Evolutionary conservation across 2,329 filamentous ascomycete species (phyloP), one percentile per base, ranked within the genome.

Genomic region (Ceratocystis cubensis): DNA sequence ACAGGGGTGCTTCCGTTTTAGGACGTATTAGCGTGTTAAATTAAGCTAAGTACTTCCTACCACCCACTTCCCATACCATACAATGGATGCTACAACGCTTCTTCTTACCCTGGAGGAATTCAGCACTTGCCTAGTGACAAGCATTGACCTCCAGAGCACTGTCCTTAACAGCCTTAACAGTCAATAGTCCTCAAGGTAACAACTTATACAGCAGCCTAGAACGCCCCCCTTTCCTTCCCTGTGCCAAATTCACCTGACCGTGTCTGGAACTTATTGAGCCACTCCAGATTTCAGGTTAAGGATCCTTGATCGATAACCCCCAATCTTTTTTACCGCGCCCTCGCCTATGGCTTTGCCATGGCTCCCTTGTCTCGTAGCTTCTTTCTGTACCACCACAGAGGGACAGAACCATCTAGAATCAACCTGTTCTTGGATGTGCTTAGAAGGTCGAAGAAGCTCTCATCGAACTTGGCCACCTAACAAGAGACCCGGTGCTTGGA

Each of bases 361-460:
- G 20, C 15, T 57, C 4, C 10, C 22, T 28, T 17, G 53, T 30
- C 13, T 37, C 61, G 15, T n/a, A 10, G 33, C 13, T 41, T 15
- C 22, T 20, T 63, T 63, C 8, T 63, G 33, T 46, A 44, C 44
- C 33, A 62, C 59, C 5, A 63, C 28, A 6, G 37, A 44, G 61
- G 30, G 61, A n/a, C 33, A 45, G 44, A 44, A 63, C 28, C 44
- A 63, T 63, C 61, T 63, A 63, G 37, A 44, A 63, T 44, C 61
- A 63, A 25, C 10, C 37, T 30, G 61, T 44, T 63, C 37, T 44
- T 22, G 2, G 37, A 63, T 8, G 20, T 6, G 6, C 13, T 7
- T 22, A 44, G 22, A 57, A 17, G 20, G 53, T 22, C 37, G 13
- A 41, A 15, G 37, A 41, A 41, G 10, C 37, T 13, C 4, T 13